These are phyloP conservation scores for Rhynchospora pubera DNA, from an alignment of 176 grass and related monocot genomes.

Conservation along the genomic window DNA sequence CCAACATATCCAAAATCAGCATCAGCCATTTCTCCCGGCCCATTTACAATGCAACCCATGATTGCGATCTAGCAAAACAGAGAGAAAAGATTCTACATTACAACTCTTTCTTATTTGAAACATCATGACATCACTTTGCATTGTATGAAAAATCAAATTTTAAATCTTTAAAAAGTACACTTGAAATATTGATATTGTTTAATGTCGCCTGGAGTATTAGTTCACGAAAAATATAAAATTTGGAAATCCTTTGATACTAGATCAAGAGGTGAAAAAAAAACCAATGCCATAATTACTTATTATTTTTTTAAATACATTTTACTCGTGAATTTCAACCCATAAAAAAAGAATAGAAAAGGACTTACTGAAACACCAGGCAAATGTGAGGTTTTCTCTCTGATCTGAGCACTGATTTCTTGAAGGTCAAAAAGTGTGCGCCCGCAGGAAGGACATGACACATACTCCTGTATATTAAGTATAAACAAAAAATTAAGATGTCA, in stretches of 20 bases:
- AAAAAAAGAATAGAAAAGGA: constrained; percentile 15
- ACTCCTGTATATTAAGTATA: constrained; percentile 48
- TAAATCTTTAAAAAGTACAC: too few species aligned
- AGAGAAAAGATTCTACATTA: too few species aligned
- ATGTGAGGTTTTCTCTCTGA: constrained; percentile 89
- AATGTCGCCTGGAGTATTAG: too few species aligned
- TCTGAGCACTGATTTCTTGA: constrained; percentile 86
- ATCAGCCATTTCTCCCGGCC: constrained; percentile 95
- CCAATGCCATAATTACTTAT: too few species aligned
- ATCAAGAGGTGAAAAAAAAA: too few species aligned
- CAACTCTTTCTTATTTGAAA: too few species aligned
- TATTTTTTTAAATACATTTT: too few species aligned
- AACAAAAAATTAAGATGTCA: neutral
- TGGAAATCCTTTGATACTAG: too few species aligned
- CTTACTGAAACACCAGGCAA: constrained; percentile 88
- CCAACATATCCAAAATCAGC: constrained; percentile 97
- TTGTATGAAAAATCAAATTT: too few species aligned
- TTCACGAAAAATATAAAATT: too few species aligned
- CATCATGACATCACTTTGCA: too few species aligned
- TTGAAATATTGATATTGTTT: too few species aligned
- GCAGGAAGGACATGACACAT: constrained; percentile 92
- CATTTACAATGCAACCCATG: constrained; percentile 97
- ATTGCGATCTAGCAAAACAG: constrained; percentile 70
- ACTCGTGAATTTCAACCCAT: neutral
- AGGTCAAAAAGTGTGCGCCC: constrained; percentile 89